Base-by-base conservation (phyloP, 257 asterid genomes). In the Verbena officinalis region DNA sequence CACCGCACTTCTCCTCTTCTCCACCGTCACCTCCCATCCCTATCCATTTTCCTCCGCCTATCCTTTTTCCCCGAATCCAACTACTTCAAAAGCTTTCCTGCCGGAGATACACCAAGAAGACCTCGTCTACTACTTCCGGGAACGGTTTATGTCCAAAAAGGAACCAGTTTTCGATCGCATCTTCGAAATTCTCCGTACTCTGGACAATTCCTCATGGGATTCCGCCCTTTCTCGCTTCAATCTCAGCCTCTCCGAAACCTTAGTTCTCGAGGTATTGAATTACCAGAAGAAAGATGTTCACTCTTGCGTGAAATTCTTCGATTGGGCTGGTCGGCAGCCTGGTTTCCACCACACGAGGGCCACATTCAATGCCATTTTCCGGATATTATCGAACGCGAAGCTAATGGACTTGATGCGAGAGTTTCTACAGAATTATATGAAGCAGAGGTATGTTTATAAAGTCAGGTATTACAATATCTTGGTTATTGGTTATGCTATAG, bases 291-390 rank as follows among this genome's bases (percentile, higher is more conserved):
- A 76, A 4, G 95, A 93, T 49, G 81, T 83, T 9, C 85, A 84
- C 23, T 77, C 88, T n/a, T 87, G 95, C 72, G 69, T 87, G 68
- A 90, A 84, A 56, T 90, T 93, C 81, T 90, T 93, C 73, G 96
- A 90, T 69, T 93, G 99, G 99, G 88, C 86, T 11, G 97, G 96
- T 9, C 75, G 86, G 10, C 95, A 86, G 62, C 77, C 43, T 1
- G 87, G 91, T 15, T 93, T 90, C 75, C 63, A 70, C 79, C 97
- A 90, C 75, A 87, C 97, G 0, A 73, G 75, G 19, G 68, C 80
- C 23, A 87, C 97, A 0, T 93, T 86, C 77, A 50, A 73, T 65
- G 84, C 95, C 12, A 81, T 93, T 45, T 90, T 93, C 48, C 73
- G 75, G 62, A 77, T 90, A 33, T 51, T 93, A 10, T 66, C 84